Evolutionary conservation across 2,329 filamentous ascomycete genomes (phyloP), one percentile per base, ranked within the genome.

Genomic region (Calonectria naviculata): DNA sequence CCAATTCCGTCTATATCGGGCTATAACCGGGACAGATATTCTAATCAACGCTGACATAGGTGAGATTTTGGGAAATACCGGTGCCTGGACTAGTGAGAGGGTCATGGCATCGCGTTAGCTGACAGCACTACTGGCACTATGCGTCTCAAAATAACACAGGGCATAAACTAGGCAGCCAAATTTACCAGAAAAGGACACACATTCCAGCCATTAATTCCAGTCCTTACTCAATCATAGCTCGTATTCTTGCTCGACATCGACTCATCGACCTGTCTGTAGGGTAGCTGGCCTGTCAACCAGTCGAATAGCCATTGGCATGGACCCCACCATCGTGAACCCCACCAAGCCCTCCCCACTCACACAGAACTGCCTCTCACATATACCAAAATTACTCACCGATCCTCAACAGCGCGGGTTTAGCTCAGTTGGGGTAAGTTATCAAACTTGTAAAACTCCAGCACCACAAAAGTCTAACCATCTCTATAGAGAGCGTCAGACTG

Each of bases 381-480:
- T 9, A 12, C 6, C n/a, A 38, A 49, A 49, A 60, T 62, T 46
- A 0, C 0, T 1, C 4, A 0, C 1, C 5, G 0, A 2, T 1
- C 29, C 42, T 52, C 62, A 78, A 68, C 75, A 74, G 76, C 77
- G 77, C 77, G 77, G 77, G 77, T 78, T 78, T 78, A 78, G 77
- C 77, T 78, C 77, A 78, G 77, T 79, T 78, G 77, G 77, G 42
- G n/a, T n/a, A n/a, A n/a, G n/a, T n/a, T n/a, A n/a, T n/a, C n/a
- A n/a, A n/a, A n/a, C n/a, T n/a, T n/a, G n/a, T n/a, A n/a, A n/a
- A n/a, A n/a, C n/a, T n/a, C n/a, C n/a, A n/a, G n/a, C n/a, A n/a
- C n/a, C n/a, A n/a, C n/a, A n/a, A n/a, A n/a, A n/a, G n/a, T n/a
- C n/a, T n/a, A n/a, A n/a, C n/a, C n/a, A n/a, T n/a, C n/a, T n/a